Base-by-base conservation (phyloP, 2,329 filamentous ascomycete genomes). In the Lecanicillium sp. region DNA sequence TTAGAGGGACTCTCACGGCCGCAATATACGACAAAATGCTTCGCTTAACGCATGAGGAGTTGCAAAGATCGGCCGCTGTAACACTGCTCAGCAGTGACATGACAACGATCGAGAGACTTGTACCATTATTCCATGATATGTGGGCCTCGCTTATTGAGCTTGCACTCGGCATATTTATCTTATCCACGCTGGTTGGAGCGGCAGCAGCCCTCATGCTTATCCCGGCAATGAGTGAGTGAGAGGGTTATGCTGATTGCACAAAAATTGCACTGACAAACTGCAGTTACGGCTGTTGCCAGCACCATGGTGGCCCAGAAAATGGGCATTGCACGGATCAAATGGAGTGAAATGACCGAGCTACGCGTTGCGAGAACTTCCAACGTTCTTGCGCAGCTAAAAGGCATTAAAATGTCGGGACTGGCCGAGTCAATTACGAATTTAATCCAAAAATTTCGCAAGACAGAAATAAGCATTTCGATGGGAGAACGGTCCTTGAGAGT, bases 31-130 rank as follows among this genome's bases (percentile, higher is more conserved):
- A 27, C 8, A 37, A 37, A 11, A 27, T 17, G 11, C 28, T 20
- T 9, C 19, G 17, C 5, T 18, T 32, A 4, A 15, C 36, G 1
- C n/a, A 20, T 5, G 4, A 3, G 2, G 29, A 31, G 9, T 12
- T 29, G 6, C 17, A 11, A n/a, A 18, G 22, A 4, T 11, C 29
- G 2, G 28, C 28, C 3, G 36, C 36, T 25, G 6, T 31, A 10
- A 37, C 36, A 17, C 36, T 37, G 3, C 20, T 37, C 12, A 37
- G n/a, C 11, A 37, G 22, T n/a, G 36, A 37, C 22, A 25, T 25
- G 22, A 25, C 22, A 6, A 25, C 6, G 7, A 25, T 25, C 22
- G 22, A 25, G 22, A 25, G 22, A 11, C 22, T 25, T 11, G 22
- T 25, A 6, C 22, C 22, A 7, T 25, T 25, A 7, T 25, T 11